Evolutionary conservation across 768 basidiomycete genomes (phyloP), one percentile per base, ranked within the genome.

Genomic region (Cystofilobasidium capitatum): DNA sequence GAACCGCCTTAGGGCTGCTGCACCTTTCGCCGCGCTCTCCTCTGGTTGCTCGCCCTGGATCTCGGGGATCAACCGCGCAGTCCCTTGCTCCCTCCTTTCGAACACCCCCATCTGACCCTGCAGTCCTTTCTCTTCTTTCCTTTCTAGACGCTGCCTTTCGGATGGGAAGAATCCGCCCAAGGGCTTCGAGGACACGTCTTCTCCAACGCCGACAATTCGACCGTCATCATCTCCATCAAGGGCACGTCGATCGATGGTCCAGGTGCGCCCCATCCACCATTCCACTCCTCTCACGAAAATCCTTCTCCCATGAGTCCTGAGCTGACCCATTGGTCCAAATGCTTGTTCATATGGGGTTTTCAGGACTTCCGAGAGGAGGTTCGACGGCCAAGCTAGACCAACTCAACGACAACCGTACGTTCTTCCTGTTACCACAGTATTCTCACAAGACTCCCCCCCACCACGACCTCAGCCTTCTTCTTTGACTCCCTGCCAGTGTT

Each of bases 131-230:
- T 29, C 55, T 33, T 16, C 31, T 33, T 31, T 8, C 13, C 55
- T 29, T 29, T 26, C 2, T 47, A 61, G 65, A 44, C 62, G 7
- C 37, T 69, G 3, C 62, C 62, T 9, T 69, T 69, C 40, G 68
- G 68, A 31, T 69, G 68, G 68, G 66, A 47, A 16, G n/a, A 33
- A 16, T 55, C 58, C 1, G 62, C 58, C 8, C 26, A 24, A 10
- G 68, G 68, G 10, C 44, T 69, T 1, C 12, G 68, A 36, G 68
- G 68, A 1, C 68, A 69, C 33, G 62, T 69, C n/a, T 69, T 69
- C 26, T 57, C 62, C 0, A 40, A 37, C 33, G 55, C 40, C 10
- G 51, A 55, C 20, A 58, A 64, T 22, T 36, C 55, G 24, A 64
- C 62, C 31, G 26, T 69, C 17, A 42, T 69, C 24, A 29, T 69